Evolutionary conservation across 257 asterid genomes (phyloP), one percentile per base, ranked within the genome.

Genomic region (Handroanthus guayacan): DNA sequence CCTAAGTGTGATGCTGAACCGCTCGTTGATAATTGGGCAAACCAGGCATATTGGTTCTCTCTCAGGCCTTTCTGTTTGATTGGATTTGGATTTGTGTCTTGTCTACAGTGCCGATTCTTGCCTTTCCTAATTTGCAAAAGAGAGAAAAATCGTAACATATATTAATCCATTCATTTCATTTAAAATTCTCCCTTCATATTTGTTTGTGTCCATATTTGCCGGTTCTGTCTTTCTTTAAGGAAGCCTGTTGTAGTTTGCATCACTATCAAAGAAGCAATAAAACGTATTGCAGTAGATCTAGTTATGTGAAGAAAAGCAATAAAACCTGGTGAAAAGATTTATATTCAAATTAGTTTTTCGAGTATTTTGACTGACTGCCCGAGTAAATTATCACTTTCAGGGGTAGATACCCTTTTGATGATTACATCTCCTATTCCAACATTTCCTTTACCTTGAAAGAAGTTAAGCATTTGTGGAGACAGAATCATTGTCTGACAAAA

Each of bases 1-100:
- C 25, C 76, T 95, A 80, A 95, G 99, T 52, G 96, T 95, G 79
- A 95, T 95, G 96, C 79, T 95, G 91, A 95, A 95, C 83, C 96
- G 99, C 74, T 95, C 99, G n/a, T 77, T 95, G 84, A 93, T 95
- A 72, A 93, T 95, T 66, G 99, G 97, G 82, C 98, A 95, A 93
- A 90, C 98, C 97, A 95, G 98, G 99, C 98, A 95, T 84, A 89
- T 90, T 87, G 97, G 97, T 95, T 91, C 89, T 87, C 87, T 86
- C 98, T 87, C 95, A 80, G 86, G 91, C 96, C 97, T 94, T 87
- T 82, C 90, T 89, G 62, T 90, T 83, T 75, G 63, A 82, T 81
- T 71, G 56, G 61, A 58, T 77, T 75, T 62, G 63, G 41, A 31
- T 73, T 79, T 69, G n/a, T 65, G 74, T 36, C 78, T 78, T 75